Evolutionary conservation across 768 basidiomycete genomes (phyloP).

Genomic region (Boletales sp.): DNA sequence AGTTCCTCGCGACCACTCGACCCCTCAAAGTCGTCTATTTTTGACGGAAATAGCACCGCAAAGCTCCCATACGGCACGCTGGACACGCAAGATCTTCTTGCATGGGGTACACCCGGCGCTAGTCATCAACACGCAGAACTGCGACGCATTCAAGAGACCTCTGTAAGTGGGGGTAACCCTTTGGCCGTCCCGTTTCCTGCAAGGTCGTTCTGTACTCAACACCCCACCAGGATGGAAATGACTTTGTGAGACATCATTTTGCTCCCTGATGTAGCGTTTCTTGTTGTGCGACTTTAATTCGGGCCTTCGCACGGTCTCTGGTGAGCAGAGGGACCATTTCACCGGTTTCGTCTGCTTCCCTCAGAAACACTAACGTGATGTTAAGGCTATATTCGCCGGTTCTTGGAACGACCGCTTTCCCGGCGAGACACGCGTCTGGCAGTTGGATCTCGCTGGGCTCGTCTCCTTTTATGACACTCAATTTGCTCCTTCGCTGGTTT

Average conservation of each 20-base stretch:
- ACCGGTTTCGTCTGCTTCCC: too few relatives aligned
- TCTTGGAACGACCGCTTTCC: slow-evolving; percentile 34
- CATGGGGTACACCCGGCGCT: slow-evolving; percentile 34
- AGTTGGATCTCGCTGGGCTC: slow-evolving; percentile 32
- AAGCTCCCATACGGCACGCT: slow-evolving; percentile 40
- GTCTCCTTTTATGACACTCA: slow-evolving; percentile 36
- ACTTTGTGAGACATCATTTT: slow-evolving; percentile 35
- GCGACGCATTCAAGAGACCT: slow-evolving; percentile 34
- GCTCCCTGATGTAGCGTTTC: not conserved
- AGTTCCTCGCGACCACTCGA: slow-evolving; percentile 10
- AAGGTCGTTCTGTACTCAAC: not conserved
- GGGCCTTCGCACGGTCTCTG: too few relatives aligned
- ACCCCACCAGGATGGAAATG: slow-evolving; percentile 38
- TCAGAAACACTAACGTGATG: not conserved
- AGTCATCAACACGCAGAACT: slow-evolving; percentile 27
- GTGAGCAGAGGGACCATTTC: too few relatives aligned
- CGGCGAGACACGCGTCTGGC: slow-evolving; percentile 35
- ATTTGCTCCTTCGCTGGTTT: slow-evolving; percentile 29
- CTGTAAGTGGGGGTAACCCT: slow-evolving; percentile 42
- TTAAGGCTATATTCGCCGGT: slow-evolving; percentile 14
- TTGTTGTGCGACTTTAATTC: too few relatives aligned
- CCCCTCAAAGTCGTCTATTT: slow-evolving; percentile 47
- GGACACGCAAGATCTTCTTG: slow-evolving; percentile 47
- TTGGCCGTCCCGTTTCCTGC: slow-evolving; percentile 4
- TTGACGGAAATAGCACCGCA: slow-evolving; percentile 49